These are phyloP conservation scores for Thielaviopsis musarum DNA, from an alignment of 2,329 filamentous ascomycete genomes.

Conservation along the genomic window DNA sequence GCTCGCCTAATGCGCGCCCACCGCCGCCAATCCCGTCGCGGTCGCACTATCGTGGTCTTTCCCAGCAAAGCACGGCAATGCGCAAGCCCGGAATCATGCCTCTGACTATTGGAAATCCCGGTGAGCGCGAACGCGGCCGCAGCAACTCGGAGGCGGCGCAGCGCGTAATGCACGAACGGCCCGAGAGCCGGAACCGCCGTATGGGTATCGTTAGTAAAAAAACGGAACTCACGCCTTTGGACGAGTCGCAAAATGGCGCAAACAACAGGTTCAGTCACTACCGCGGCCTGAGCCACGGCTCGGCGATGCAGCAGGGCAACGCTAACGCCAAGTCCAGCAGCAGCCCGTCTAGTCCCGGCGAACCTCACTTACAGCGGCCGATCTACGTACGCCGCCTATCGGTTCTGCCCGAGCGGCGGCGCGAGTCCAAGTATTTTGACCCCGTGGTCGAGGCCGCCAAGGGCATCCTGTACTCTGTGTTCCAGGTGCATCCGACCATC, in stretches of 20 bases:
- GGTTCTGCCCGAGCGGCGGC: constrained; percentile 43
- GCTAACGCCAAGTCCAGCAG: constrained; percentile 22
- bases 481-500: constrained; percentile 51
- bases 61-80: constrained; percentile 43
- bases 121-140: constrained; percentile 48
- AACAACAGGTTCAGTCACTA: constrained; percentile 51
- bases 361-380: constrained; percentile 38
- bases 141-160: constrained; percentile 48
- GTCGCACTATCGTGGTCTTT: constrained; percentile 56
- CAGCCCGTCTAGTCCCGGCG: constrained; percentile 44
- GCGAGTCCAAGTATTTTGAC: constrained; percentile 43
- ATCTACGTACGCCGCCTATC: constrained; percentile 48
- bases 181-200: constrained; percentile 40
- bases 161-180: constrained; percentile 27
- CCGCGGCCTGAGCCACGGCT: constrained; percentile 50
- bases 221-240: constrained; percentile 44
- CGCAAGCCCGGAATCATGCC: constrained; percentile 54
- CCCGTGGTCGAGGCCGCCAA: constrained; percentile 48
- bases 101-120: constrained; percentile 49
- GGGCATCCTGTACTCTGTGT: constrained; percentile 48
- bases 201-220: constrained; percentile 48
- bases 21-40: constrained; percentile 64
- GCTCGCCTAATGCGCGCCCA: constrained; percentile 40
- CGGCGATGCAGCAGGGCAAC: constrained; percentile 43
- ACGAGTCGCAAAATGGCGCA: constrained; percentile 36